Percentiles rank a stretch among this genome's conserved stretches.
These are phyloP conservation scores for Kodamaea alishanica DNA, from an alignment of 1,139 yeast genomes.

Conservation along the genomic window DNA sequence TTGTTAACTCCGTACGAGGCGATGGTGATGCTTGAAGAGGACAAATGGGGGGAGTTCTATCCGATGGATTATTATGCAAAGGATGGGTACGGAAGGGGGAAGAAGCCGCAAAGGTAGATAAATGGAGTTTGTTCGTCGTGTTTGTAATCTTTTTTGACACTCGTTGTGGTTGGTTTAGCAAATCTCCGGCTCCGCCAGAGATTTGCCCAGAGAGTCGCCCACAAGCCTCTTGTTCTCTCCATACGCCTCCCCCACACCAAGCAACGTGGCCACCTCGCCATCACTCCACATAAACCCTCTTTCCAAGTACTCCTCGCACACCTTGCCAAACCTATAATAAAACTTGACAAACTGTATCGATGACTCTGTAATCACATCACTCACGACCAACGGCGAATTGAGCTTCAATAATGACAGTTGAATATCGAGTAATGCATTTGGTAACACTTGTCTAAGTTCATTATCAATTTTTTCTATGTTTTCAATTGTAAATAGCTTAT, in stretches of 20 bases:
- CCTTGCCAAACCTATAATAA: slow-evolving; percentile 45
- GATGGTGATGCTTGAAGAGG: slow-evolving; percentile 79
- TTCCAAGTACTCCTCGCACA: slow-evolving; percentile 40
- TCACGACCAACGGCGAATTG: slow-evolving; percentile 60
- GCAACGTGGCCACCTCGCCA: slow-evolving; percentile 57
- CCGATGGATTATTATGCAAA: slow-evolving; percentile 95
- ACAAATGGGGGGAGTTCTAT: slow-evolving; percentile 59
- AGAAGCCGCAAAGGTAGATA: slow-evolving; percentile 42
- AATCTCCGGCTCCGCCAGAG: not conserved
- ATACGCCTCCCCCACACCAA: slow-evolving; percentile 52
- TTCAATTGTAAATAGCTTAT: slow-evolving; percentile 50
- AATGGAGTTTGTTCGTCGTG: too few species aligned
- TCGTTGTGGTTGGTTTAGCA: too few species aligned
- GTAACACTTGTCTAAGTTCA: slow-evolving; percentile 48
- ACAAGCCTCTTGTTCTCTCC: slow-evolving; percentile 7
- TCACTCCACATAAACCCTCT: slow-evolving; percentile 51
- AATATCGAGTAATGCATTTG: slow-evolving; percentile 59
- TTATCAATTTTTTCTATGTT: slow-evolving; percentile 40
- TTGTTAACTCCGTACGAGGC: slow-evolving; percentile 94
- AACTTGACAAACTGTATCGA: slow-evolving; percentile 50
- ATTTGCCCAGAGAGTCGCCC: not conserved
- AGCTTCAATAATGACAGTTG: slow-evolving; percentile 55
- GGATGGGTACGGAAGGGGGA: slow-evolving; percentile 93
- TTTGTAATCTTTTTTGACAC: too few species aligned
- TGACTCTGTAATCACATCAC: slow-evolving; percentile 49